These are phyloP conservation scores for Marsdenia floribunda DNA, from an alignment of 257 asterid genomes.

Conservation along the genomic window DNA sequence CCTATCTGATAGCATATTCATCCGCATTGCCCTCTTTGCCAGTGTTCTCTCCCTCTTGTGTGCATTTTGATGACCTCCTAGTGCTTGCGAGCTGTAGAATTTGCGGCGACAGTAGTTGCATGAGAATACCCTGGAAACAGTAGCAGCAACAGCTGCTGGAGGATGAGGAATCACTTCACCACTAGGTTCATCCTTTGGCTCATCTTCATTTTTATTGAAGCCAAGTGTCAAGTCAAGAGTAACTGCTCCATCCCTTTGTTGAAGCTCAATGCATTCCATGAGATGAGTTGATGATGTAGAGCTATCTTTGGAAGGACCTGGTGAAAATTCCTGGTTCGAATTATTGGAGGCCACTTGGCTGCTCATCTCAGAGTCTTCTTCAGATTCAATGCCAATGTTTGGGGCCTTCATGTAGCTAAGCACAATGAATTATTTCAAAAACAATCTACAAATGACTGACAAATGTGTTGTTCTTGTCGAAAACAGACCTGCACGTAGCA, in stretches of 20 bases:
- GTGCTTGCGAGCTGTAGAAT: conserved; percentile 90
- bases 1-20: conserved; percentile 78
- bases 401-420: conserved; percentile 39
- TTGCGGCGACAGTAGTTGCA: conserved; percentile 91
- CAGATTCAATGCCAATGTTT: conserved; percentile 52
- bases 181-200: conserved; percentile 20
- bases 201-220: conserved; percentile 28
- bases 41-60: conserved; percentile 89
- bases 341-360: conserved; percentile 61
- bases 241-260: conserved; percentile 27
- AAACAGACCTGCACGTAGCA: neutral
- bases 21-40: conserved; percentile 81
- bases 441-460: neutral
- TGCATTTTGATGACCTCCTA: conserved; percentile 96
- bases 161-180: conserved; percentile 33
- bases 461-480: neutral
- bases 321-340: conserved; percentile 43
- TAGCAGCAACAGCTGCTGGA: conserved; percentile 18
- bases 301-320: conserved; percentile 39
- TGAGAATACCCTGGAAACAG: conserved; percentile 56
- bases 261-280: conserved; percentile 23
- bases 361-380: conserved; percentile 71
- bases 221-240: conserved; percentile 78
- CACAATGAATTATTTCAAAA: neutral
- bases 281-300: conserved; percentile 32